A percentile compares a stretch with the other conserved stretches of the same genome.
Conservation (phyloP, 116 monocot genomes). For the Dioscorea cayenensis region DNA sequence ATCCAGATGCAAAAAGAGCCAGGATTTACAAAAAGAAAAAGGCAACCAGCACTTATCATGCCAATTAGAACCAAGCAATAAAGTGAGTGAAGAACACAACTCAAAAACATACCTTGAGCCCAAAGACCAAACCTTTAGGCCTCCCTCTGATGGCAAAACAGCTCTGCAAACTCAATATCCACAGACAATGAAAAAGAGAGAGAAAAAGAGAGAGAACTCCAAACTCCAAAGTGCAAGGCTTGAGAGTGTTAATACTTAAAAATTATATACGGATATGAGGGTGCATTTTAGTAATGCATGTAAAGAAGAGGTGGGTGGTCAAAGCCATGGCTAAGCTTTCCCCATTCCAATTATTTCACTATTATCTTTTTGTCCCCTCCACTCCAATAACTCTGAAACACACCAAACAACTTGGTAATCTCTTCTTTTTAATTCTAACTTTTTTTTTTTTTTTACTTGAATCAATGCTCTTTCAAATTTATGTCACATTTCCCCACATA, state of each 20-base stretch:
- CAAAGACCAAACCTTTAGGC: neutral
- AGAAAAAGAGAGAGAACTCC: neutral
- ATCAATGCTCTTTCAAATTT: conserved; percentile 2
- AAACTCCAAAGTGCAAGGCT: neutral
- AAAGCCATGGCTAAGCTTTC: conserved; percentile 1
- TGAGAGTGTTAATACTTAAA: neutral
- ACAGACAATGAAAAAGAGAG: neutral
- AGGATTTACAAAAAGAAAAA: neutral
- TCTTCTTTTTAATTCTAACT: neutral
- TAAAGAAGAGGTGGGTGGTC: conserved; percentile 5
- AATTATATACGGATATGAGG: neutral
- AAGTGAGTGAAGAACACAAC: neutral
- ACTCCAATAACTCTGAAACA: neutral
- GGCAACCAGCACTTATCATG: neutral
- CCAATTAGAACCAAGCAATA: neutral
- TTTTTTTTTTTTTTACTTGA: neutral
- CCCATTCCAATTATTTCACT: neutral
- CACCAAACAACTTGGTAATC: neutral
- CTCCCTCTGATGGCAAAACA: neutral
- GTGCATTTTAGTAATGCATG: neutral
- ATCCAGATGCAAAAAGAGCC: neutral
- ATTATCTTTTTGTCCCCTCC: neutral
- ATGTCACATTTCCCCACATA: neutral
- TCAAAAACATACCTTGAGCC: neutral
- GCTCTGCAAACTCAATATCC: neutral